phyloP scores from a whole-genome alignment of 805 yeast genomes.

The Wickerhamia fluorescens region DNA sequence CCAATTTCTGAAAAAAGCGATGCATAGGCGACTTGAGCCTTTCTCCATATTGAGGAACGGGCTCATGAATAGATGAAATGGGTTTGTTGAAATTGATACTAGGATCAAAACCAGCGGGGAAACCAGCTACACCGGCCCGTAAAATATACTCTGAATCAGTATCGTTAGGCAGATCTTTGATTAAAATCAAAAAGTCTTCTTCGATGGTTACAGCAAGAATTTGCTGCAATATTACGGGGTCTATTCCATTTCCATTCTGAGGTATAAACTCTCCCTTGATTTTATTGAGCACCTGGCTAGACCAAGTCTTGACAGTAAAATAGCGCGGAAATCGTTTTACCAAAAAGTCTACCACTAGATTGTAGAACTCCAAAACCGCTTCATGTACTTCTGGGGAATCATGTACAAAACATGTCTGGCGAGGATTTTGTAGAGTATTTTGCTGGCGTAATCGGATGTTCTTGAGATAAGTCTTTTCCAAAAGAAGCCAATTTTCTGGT shows the following conservation, averaged over 20 bases:
- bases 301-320: slow-evolving; percentile 29
- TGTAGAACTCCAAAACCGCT: slow-evolving; percentile 47
- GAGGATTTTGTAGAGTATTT: slow-evolving; percentile 21
- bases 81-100: slow-evolving; percentile 43
- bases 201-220: slow-evolving; percentile 38
- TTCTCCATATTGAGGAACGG: slow-evolving; percentile 61
- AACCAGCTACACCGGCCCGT: slow-evolving; percentile 51
- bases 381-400: slow-evolving; percentile 13
- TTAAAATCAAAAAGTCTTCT: slow-evolving; percentile 56
- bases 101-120: slow-evolving; percentile 74
- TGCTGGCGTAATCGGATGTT: slow-evolving; percentile 34
- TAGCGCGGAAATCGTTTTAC: slow-evolving; percentile 46
- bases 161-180: slow-evolving; percentile 35
- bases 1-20: slow-evolving; percentile 52
- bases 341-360: slow-evolving; percentile 32
- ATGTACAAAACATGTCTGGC: slow-evolving; percentile 23
- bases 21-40: slow-evolving; percentile 59
- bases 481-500: slow-evolving; percentile 49
- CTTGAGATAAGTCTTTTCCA: slow-evolving; percentile 54
- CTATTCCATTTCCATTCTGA: slow-evolving; percentile 3
- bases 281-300: slow-evolving; percentile 23
- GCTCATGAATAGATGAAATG: slow-evolving; percentile 55
- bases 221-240: slow-evolving; percentile 9
- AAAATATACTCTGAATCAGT: slow-evolving; percentile 55
- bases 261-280: slow-evolving; percentile 33